Evolutionary conservation across 176 grass and related monocot genomes (phyloP).

Genomic region (Luzula sylvatica): DNA sequence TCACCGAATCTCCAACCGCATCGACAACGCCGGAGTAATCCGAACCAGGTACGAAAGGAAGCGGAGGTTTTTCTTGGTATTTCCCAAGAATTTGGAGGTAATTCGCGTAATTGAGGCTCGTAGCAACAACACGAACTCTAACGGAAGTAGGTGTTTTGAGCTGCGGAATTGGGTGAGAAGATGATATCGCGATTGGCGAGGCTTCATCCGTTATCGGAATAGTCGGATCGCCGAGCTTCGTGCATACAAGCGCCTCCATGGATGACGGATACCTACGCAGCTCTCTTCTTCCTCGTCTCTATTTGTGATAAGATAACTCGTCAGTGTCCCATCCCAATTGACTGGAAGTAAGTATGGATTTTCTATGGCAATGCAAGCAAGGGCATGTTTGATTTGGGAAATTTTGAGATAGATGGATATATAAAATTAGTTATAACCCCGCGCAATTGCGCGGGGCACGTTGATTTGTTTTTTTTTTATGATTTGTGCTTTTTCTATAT

Average conservation of each 20-base stretch:
- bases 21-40: conserved; percentile 86
- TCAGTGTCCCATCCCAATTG: no score
- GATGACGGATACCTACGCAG: no score
- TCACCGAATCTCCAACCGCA: conserved; percentile 48
- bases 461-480: no score
- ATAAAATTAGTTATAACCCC: no score
- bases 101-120: conserved; percentile 76
- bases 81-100: conserved; percentile 79
- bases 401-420: no score
- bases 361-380: no score
- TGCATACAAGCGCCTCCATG: conserved; percentile 72
- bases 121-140: conserved; percentile 52
- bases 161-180: conserved; percentile 29
- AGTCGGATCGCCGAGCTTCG: conserved; percentile 62
- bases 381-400: no score
- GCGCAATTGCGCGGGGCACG: no score
- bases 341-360: no score
- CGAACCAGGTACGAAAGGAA: conserved; percentile 68
- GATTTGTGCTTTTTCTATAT: no score
- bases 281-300: no score
- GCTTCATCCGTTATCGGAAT: conserved; percentile 27
- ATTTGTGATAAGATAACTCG: no score
- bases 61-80: conserved; percentile 68
- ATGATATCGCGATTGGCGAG: conserved; percentile 38
- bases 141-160: conserved; percentile 52